Evolutionary conservation across 148 eudicot species (phyloP).

Genomic region (Vaccinium macrocarpon): DNA sequence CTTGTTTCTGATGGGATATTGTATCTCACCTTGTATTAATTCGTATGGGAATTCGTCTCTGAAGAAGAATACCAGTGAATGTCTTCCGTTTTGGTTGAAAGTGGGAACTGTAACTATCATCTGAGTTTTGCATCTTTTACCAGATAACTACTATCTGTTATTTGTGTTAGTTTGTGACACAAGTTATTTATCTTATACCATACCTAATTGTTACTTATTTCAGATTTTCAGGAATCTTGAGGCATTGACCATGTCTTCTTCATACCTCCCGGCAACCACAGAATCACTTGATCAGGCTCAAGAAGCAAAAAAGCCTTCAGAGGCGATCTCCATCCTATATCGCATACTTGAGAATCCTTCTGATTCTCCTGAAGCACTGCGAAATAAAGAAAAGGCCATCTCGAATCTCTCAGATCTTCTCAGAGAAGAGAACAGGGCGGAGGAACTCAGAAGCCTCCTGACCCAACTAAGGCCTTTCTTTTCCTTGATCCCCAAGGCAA

Average conservation of each 20-base stretch:
- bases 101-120: not conserved
- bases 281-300: slow-evolving; percentile 35
- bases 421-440: slow-evolving; percentile 29
- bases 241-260: slow-evolving; percentile 30
- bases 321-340: slow-evolving; percentile 35
- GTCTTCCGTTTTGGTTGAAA: not conserved
- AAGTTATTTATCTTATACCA: not conserved
- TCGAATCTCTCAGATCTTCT: slow-evolving; percentile 34
- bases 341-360: slow-evolving; percentile 34
- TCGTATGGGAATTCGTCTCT: not conserved
- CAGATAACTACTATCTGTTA: not conserved
- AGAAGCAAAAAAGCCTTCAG: slow-evolving; percentile 33
- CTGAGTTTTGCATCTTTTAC: not conserved
- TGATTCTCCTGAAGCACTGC: slow-evolving; percentile 33
- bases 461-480: slow-evolving; percentile 42
- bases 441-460: slow-evolving; percentile 34
- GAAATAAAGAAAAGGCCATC: slow-evolving; percentile 37
- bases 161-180: not conserved
- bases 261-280: slow-evolving; percentile 35
- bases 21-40: not conserved
- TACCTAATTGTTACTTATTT: slow-evolving; percentile 4
- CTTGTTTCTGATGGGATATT: not conserved
- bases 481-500: slow-evolving; percentile 39
- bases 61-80: not conserved
- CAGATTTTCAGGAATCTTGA: slow-evolving; percentile 11